Conservation (phyloP, 2,329 filamentous ascomycete species). For the Ceratocystis colombiana region DNA sequence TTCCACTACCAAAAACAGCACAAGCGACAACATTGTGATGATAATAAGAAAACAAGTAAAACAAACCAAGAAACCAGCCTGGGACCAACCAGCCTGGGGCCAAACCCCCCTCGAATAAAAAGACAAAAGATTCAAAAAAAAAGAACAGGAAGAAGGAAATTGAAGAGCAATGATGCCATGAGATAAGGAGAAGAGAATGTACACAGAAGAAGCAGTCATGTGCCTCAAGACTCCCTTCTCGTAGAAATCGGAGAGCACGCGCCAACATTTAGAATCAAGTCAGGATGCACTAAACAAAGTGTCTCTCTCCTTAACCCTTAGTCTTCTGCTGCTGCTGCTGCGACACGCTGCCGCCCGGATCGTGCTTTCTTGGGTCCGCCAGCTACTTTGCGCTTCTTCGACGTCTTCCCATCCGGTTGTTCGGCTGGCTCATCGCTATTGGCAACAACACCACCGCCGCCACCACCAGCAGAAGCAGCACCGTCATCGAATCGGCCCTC, state of each 20-base stretch:
- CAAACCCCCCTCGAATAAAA: neutral
- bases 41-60: slow-evolving; percentile 10
- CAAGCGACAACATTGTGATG: slow-evolving; percentile 6
- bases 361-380: slow-evolving; percentile 47
- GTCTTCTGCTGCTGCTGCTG: slow-evolving; percentile 56
- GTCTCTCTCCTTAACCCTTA: slow-evolving; percentile 28
- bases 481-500: slow-evolving; percentile 92
- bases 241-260: too few species aligned
- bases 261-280: neutral
- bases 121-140: neutral
- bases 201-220: too few species aligned
- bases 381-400: slow-evolving; percentile 47
- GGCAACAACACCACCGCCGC: slow-evolving; percentile 42
- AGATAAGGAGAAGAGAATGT: too few species aligned
- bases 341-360: slow-evolving; percentile 51
- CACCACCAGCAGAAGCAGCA: slow-evolving; percentile 66
- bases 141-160: neutral
- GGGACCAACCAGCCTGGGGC: too few species aligned
- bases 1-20: neutral
- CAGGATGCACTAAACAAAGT: slow-evolving; percentile 5
- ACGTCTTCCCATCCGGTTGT: slow-evolving; percentile 40
- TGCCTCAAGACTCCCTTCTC: too few species aligned
- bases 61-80: neutral
- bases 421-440: slow-evolving; percentile 67
- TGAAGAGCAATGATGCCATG: too few species aligned